These are phyloP conservation scores for Rhizopus sp. DNA, from an alignment of 371 early-diverging fungal genomes.

Conservation along the genomic window DNA sequence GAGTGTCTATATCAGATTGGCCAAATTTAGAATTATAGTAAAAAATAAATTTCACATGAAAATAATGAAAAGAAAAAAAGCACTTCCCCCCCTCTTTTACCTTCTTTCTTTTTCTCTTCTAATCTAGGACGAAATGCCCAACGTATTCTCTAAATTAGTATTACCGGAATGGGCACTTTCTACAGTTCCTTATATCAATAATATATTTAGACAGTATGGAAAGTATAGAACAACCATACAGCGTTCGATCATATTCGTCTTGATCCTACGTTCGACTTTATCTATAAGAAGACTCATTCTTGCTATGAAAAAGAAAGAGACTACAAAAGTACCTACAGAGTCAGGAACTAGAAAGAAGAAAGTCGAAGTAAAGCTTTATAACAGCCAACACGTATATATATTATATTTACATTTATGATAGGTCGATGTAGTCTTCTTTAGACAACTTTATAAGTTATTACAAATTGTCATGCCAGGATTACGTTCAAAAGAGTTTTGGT, in stretches of 20 bases:
- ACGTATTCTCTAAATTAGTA: slow-evolving; percentile 36
- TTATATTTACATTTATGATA: slow-evolving; percentile 1
- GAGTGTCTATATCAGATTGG: neutral
- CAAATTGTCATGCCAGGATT: slow-evolving; percentile 81
- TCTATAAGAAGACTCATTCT: slow-evolving; percentile 28
- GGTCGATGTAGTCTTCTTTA: slow-evolving; percentile 81
- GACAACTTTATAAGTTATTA: slow-evolving; percentile 67
- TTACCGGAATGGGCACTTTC: slow-evolving; percentile 23
- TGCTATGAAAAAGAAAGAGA: slow-evolving; percentile 19
- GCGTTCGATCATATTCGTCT: slow-evolving; percentile 40
- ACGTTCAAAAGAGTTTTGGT: slow-evolving; percentile 77
- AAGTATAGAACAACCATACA: slow-evolving; percentile 46
- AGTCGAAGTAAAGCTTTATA: slow-evolving; percentile 39
- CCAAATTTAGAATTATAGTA: no score
- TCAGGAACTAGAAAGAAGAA: slow-evolving; percentile 28
- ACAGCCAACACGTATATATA: neutral
- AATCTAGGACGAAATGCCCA: slow-evolving; percentile 25
- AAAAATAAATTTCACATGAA: slow-evolving; percentile 21
- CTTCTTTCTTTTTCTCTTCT: slow-evolving; percentile 10
- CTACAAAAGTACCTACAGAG: slow-evolving; percentile 20
- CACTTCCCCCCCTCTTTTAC: slow-evolving; percentile 3
- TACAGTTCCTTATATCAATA: slow-evolving; percentile 27
- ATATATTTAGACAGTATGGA: slow-evolving; percentile 32
- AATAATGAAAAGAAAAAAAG: slow-evolving; percentile 3
- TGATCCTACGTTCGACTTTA: slow-evolving; percentile 45